Evolutionary conservation across 2,329 filamentous ascomycete genomes (phyloP).

Genomic region (Claviceps africana): DNA sequence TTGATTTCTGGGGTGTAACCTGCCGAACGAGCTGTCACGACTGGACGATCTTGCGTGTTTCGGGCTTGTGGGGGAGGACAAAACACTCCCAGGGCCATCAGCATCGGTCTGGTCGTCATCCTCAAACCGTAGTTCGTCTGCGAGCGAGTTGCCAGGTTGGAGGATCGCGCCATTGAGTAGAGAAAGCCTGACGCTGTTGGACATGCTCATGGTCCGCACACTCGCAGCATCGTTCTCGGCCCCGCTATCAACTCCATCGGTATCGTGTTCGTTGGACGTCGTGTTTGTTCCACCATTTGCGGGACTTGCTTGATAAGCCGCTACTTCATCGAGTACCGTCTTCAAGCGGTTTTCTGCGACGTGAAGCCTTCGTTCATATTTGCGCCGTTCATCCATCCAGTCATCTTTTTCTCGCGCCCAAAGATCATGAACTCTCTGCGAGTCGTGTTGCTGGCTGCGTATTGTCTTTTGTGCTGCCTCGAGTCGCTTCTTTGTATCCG

Average conservation of each 20-base stretch:
- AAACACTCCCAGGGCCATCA: conserved; percentile 50
- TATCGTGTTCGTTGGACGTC: conserved; percentile 29
- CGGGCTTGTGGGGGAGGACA: conserved; percentile 32
- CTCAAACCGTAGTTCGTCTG: conserved; percentile 81
- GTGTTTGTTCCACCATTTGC: conserved; percentile 24
- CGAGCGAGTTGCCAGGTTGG: conserved; percentile 59
- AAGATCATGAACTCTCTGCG: conserved; percentile 59
- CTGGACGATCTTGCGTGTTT: conserved; percentile 40
- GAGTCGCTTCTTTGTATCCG: conserved; percentile 63
- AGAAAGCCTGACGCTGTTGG: conserved; percentile 62
- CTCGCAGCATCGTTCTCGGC: conserved; percentile 61
- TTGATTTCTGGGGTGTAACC: conserved; percentile 38
- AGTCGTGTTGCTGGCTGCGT: conserved; percentile 69
- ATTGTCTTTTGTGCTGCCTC: conserved; percentile 66
- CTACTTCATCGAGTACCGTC: conserved; percentile 71
- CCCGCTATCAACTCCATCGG: conserved; percentile 45
- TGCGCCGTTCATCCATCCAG: conserved; percentile 75
- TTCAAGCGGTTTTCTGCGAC: conserved; percentile 81
- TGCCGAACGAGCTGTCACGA: conserved; percentile 38
- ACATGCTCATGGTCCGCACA: conserved; percentile 55
- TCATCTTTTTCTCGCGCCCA: conserved; percentile 74
- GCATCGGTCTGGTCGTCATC: conserved; percentile 58
- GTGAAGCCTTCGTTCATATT: conserved; percentile 71
- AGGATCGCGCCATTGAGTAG: conserved; percentile 45
- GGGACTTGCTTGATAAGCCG: conserved; percentile 48